Evolutionary conservation across 1,284 basidiomycete genomes (phyloP), one percentile per base, ranked within the genome.

Genomic region (Tilletiopsis washingtonensis): DNA sequence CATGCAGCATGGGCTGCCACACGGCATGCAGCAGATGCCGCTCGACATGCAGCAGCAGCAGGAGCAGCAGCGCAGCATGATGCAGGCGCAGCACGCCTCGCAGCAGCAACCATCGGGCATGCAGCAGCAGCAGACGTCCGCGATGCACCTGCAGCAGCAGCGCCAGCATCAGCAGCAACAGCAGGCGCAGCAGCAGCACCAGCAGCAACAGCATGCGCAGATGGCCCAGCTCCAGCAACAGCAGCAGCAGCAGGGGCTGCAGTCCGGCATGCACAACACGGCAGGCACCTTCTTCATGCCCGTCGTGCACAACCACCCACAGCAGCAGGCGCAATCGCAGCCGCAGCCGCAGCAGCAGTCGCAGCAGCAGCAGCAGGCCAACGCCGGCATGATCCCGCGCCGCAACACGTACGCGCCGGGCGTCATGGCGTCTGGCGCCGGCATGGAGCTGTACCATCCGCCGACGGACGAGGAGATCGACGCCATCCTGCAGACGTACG

Each of bases 291-390:
- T n/a, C n/a, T 43, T 19, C 26, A 32, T 17, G 26, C n/a, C n/a
- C 26, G 5, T 5, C 7, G 19, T 20, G 23, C 39, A 40, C 14
- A 14, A 36, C 14, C 34, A 40, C 7, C 39, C 6, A 40, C 15
- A 40, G 23, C 39, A 40, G n/a, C 15, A 40, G 6, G 19, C 7
- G 19, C 19, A 6, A 24, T 15, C 39, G 23, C 19, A 20, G n/a
- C 39, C 39, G 19, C n/a, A 6, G 19, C n/a, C 39, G 7, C 15
- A 6, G 39, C 39, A 24, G 19, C 39, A 47, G 20, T 17, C 9
- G 29, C 38, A 34, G 37, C 39, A 42, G n/a, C 39, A 42, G 27
- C 46, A 24, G 40, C 45, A 7, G 43, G n/a, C 5, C 20, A 20
- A n/a, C 29, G 19, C 45, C 17, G 15, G 9, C 38, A 45, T 34